Evolutionary conservation across 2,329 filamentous ascomycete genomes (phyloP), one percentile per base, ranked within the genome.

Genomic region (Teratosphaeria pseudoeucalypti): DNA sequence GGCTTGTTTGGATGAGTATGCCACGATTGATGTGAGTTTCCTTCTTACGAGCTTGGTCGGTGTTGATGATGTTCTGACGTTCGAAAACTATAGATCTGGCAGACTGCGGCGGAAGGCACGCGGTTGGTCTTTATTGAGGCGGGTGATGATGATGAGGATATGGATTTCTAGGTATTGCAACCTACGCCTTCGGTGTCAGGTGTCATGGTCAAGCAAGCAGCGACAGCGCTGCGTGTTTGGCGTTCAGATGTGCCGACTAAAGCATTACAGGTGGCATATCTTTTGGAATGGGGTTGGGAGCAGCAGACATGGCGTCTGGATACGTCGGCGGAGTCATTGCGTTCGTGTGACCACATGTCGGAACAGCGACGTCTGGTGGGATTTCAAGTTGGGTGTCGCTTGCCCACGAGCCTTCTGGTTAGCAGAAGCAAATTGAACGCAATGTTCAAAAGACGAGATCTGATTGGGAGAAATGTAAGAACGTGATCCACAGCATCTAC

Each of bases 1-100:
- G 70, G 83, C 83, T 66, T 87, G 92, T 23, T 81, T 99, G 71
- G 87, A 96, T 63, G 92, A 96, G 78, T 97, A 99, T 75, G 86
- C 89, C 2, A 79, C 83, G 65, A 77, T 95, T 62, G 89, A 96
- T 79, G 94, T 97, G 79, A 90, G 92, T 87, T 58, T 32, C 26
- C n/a, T 52, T 11, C n/a, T 10, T 52, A 34, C 11, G 27, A 9
- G 14, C 58, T 29, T 37, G n/a, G 26, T 12, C 52, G 23, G 26
- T 57, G 11, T n/a, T 19, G 43, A 43, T 34, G 26, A 37, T 57
- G 47, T 65, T 62, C 75, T 78, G 69, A 77, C 34, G 12, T 27
- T 53, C 14, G 56, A 1, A 14, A 14, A 19, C n/a, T 23, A 60
- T 58, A 81, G 79, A 76, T 81, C 61, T 82, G 79, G 79, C 79